phyloP scores from a whole-genome alignment of 441 rosid genomes.

The Erodium trifolium region DNA sequence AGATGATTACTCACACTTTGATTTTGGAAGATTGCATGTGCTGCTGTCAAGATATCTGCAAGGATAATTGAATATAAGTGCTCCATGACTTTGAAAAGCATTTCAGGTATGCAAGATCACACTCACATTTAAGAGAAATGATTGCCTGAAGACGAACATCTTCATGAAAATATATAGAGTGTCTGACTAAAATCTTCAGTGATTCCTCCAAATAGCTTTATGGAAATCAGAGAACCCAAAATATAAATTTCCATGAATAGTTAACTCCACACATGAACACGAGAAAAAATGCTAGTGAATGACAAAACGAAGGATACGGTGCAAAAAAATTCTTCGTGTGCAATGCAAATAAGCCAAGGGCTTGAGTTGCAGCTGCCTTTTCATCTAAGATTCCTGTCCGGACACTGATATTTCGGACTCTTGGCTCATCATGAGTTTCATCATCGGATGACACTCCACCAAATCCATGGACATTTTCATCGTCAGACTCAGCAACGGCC shows the following conservation, averaged over 20 bases:
- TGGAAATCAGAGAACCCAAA: conserved; percentile 39
- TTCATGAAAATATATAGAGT: conserved; percentile 92
- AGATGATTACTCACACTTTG: conserved; percentile 52
- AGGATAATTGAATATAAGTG: neutral
- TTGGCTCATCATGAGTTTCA: conserved; percentile 95
- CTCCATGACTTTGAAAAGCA: neutral
- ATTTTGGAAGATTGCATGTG: conserved; percentile 66
- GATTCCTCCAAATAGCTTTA: conserved; percentile 88
- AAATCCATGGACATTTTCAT: conserved; percentile 75
- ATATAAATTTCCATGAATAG: no score
- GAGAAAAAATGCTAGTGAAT: conserved; percentile 10
- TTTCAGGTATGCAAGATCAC: no score
- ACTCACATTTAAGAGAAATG: conserved; percentile 77
- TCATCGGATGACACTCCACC: conserved; percentile 97
- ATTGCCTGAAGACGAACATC: conserved; percentile 97
- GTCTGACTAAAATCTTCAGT: conserved; percentile 68
- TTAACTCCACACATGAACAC: no score
- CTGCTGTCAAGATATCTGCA: conserved; percentile 86
- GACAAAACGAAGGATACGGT: conserved; percentile 65
- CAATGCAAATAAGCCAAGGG: conserved; percentile 90
- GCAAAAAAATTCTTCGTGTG: conserved; percentile 73
- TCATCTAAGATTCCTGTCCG: conserved; percentile 97
- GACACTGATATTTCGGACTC: conserved; percentile 89
- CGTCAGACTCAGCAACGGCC: conserved; percentile 83
- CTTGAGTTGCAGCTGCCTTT: conserved; percentile 99